Conservation (phyloP, 2,329 filamentous ascomycete genomes). For the Purpureocillium lavendulum region DNA sequence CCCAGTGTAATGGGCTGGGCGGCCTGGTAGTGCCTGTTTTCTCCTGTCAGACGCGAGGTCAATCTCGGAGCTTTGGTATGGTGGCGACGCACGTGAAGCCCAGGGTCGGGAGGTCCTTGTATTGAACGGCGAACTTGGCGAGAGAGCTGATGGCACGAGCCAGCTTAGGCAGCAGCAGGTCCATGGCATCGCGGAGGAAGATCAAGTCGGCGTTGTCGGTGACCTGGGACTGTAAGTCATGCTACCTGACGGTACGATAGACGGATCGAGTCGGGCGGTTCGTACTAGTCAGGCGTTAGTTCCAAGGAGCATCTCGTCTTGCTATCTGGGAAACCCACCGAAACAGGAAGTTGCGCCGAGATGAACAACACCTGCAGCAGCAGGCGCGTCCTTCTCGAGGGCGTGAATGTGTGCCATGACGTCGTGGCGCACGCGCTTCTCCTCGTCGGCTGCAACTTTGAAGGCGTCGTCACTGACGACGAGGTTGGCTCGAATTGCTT, state of each 20-base stretch:
- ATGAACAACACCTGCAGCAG: slow-evolving; percentile 78
- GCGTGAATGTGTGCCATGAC: slow-evolving; percentile 67
- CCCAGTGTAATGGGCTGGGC: slow-evolving; percentile 10
- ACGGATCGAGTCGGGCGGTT: too few species aligned
- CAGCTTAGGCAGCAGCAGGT: slow-evolving; percentile 69
- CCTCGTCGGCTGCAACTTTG: slow-evolving; percentile 64
- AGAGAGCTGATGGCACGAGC: slow-evolving; percentile 73
- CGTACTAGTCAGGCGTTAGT: too few species aligned
- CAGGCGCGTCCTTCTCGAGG: slow-evolving; percentile 65
- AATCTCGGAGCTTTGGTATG: too few species aligned
- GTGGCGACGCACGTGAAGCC: slow-evolving; percentile 49
- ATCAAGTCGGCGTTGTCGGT: slow-evolving; percentile 76
- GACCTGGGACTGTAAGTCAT: slow-evolving; percentile 41
- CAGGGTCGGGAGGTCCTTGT: slow-evolving; percentile 62
- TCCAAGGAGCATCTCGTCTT: too few species aligned
- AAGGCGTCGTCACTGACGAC: slow-evolving; percentile 74
- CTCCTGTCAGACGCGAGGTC: too few species aligned
- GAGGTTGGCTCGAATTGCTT: slow-evolving; percentile 67
- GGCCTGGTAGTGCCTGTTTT: slow-evolving; percentile 6
- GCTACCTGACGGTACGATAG: not conserved
- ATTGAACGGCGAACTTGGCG: slow-evolving; percentile 60
- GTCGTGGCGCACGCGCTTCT: slow-evolving; percentile 59
- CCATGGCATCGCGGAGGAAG: slow-evolving; percentile 53
- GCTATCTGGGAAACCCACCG: not conserved
- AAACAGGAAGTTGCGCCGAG: not conserved